Percentiles rank a stretch among this genome's conserved stretches.
Evolutionary conservation across 1,284 basidiomycete species (phyloP).

Genomic region (Lignosus rhinocerotis): DNA sequence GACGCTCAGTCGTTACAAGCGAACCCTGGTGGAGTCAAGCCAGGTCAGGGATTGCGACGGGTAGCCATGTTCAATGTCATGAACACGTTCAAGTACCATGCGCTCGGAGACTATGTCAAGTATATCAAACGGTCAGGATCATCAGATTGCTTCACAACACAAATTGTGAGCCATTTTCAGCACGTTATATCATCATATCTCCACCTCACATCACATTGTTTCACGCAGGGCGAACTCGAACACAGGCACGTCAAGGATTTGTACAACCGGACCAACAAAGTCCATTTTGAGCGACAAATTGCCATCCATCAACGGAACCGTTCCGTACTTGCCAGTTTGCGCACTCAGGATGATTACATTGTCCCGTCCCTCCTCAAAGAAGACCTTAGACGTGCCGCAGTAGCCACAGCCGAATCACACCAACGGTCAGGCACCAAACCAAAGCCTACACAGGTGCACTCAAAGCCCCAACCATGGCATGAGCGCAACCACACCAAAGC

Average conservation of each 20-base stretch:
- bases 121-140: slow-evolving; percentile 34
- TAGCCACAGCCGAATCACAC: too few species aligned
- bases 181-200: background rate
- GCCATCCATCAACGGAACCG: too few species aligned
- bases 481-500: too few species aligned
- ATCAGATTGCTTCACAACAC: slow-evolving; percentile 37
- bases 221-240: slow-evolving; percentile 33
- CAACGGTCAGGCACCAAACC: too few species aligned
- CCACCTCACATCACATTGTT: background rate
- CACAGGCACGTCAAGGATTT: slow-evolving; percentile 35
- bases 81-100: slow-evolving; percentile 36
- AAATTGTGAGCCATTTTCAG: slow-evolving; percentile 27
- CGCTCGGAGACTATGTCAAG: slow-evolving; percentile 33
- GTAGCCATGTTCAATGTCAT: slow-evolving; percentile 24
- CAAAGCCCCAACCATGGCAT: too few species aligned
- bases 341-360: too few species aligned
- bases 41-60: background rate
- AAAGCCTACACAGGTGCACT: too few species aligned
- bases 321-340: too few species aligned
- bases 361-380: too few species aligned
- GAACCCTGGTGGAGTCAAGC: background rate
- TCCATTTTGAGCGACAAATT: too few species aligned
- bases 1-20: too few species aligned
- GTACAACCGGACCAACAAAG: slow-evolving; percentile 36
- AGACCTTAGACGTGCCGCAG: too few species aligned